Base-by-base conservation (phyloP, 2,329 filamentous ascomycete species). In the Nakataea oryzae region DNA sequence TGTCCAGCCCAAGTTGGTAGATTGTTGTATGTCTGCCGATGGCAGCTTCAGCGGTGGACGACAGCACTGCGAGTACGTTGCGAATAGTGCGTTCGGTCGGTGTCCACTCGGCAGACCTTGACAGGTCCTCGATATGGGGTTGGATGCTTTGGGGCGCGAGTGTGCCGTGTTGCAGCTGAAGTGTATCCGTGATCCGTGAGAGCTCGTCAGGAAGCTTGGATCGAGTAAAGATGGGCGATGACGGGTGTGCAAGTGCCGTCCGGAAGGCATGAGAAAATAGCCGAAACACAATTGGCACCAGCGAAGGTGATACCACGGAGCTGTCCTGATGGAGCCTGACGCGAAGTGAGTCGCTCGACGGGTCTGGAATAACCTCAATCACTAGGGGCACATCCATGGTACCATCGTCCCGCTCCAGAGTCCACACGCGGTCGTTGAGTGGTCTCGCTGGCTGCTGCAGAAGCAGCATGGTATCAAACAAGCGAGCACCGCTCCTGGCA, bases 1-100 rank as follows among this genome's bases (percentile, higher is more conserved):
- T 97, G 73, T 97, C 93, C 3, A 97, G 77, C 0, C 93, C 93
- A n/a, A 96, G 82, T 63, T 89, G 86, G 68, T 93, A 96, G 59
- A 97, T 91, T 0, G 90, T 91, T 0, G 86, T 91, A 12, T 81
- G 70, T 14, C 79, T 79, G 3, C 71, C 68, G 58, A 96, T 86
- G 0, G 74, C 75, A 0, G 77, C 68, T 2, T 70, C 62, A 0
- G 81, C 71, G 5, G 81, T 73, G 1, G 78, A 75, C 0, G 88
- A 86, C 28, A 95, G 78, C 8, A 74, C 74, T 0, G 84, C 79
- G 24, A 93, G 72, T 0, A 85, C 76, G 0, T 78, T 69, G 5
- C 86, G 81, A 50, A 92, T 77, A 3, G 70, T 67, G 0, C 66
- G 65, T 67, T 91, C 86, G 0, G 76, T 67, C 1, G 75, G 65